Evolutionary conservation across 257 asterid species (phyloP).

Genomic region (Solanum dulcamara): DNA sequence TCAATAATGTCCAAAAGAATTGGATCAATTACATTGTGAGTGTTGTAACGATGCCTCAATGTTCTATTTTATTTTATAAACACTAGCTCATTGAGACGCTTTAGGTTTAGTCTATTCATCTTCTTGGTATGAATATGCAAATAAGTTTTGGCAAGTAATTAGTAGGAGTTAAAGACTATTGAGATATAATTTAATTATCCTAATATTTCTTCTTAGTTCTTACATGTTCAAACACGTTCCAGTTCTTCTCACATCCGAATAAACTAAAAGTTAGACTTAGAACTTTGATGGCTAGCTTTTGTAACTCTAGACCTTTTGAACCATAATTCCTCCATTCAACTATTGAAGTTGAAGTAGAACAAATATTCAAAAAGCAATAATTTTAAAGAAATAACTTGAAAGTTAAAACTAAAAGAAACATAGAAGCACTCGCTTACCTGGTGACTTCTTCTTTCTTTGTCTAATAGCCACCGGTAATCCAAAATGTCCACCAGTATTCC

Average conservation of each 20-base stretch:
- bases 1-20: neutral
- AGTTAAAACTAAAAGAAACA: neutral
- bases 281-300: neutral
- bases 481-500: neutral
- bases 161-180: neutral
- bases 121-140: neutral
- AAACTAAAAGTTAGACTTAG: neutral
- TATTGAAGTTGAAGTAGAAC: neutral
- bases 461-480: neutral
- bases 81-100: neutral
- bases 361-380: too few species aligned
- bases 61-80: too few species aligned
- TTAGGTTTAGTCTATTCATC: neutral
- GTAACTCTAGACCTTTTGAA: too few species aligned
- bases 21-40: neutral
- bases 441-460: neutral
- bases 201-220: neutral
- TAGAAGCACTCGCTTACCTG: neutral
- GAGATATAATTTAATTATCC: neutral
- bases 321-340: neutral
- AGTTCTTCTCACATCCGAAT: neutral
- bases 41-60: neutral
- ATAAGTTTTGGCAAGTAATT: neutral
- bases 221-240: neutral
- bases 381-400: neutral